Conservation (phyloP, 163 green algal species). For the Scenedesmus sp. region DNA sequence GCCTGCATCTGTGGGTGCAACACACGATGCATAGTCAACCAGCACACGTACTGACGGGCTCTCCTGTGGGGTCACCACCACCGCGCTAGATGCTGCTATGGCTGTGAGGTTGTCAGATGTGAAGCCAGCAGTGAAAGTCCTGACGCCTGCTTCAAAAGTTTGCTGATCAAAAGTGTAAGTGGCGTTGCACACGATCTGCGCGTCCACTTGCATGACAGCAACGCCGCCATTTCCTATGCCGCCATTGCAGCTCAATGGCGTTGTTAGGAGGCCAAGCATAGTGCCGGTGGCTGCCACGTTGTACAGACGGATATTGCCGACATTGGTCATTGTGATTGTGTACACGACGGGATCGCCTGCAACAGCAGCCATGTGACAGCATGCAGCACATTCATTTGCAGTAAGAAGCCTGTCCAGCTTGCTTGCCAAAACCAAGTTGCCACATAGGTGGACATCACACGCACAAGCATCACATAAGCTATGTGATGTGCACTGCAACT, state of each 20-base stretch:
- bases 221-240: not conserved
- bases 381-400: not conserved
- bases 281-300: not conserved
- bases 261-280: not conserved
- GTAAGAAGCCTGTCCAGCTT: not conserved
- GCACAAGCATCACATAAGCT: not conserved
- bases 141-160: not conserved
- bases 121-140: not conserved
- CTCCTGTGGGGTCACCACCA: not conserved
- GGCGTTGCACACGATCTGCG: not conserved
- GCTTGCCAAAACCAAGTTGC: not conserved
- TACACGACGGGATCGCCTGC: not conserved
- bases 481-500: not conserved
- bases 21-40: not conserved
- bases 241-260: not conserved
- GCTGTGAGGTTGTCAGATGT: not conserved
- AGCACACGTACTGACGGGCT: not conserved
- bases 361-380: not conserved
- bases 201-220: not conserved
- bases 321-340: slow-evolving; percentile 8
- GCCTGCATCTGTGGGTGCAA: not conserved
- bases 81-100: not conserved
- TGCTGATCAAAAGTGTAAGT: not conserved
- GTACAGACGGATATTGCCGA: not conserved
- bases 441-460: not conserved